Evolutionary conservation across 108 stramenopile species (phyloP), one percentile per base, ranked within the genome.

Genomic region (Chaetoceros tenuissimus): DNA sequence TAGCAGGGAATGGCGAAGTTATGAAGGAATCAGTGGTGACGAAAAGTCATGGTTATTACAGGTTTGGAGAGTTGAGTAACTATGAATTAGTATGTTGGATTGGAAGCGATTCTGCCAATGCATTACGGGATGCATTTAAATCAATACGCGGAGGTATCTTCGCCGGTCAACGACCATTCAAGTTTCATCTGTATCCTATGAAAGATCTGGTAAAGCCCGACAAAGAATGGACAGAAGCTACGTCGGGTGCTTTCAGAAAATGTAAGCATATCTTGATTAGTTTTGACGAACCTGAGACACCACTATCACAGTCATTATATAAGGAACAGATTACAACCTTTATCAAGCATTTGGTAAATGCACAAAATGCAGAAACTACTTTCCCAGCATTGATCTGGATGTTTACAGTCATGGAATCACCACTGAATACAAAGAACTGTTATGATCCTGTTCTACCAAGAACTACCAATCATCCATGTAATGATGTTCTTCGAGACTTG

Each of bases 31-130:
- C 56, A 8, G 13, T 20, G 5, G 56, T 57, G 18, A 18, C 43
- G 13, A 43, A 57, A 44, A 57, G 18, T 7, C 56, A 25, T n/a
- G 8, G 19, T 7, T 10, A 30, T 25, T 17, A 53, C 20, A 0
- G 19, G 13, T 80, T 80, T 55, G 24, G 24, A 3, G 51, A 55
- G 8, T 46, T 80, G 48, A 46, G 63, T 26, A 80, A 80, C 48
- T 80, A 80, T 30, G 79, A 80, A 50, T 31, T 80, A 3, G 61
- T 80, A 0, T 80, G 79, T 53, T 80, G 71, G 67, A 43, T 80
- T 16, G 79, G 79, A n/a, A 56, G 64, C n/a, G 22, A 59, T 1
- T 72, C 72, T 5, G 72, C 72, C 19, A 10, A 54, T 13, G 17
- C 18, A 13, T 24, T 70, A 1, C 45, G 54, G 20, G 27, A 50